These are phyloP conservation scores for Atalantia buxifolia DNA, from an alignment of 345 rosid species.

Conservation along the genomic window DNA sequence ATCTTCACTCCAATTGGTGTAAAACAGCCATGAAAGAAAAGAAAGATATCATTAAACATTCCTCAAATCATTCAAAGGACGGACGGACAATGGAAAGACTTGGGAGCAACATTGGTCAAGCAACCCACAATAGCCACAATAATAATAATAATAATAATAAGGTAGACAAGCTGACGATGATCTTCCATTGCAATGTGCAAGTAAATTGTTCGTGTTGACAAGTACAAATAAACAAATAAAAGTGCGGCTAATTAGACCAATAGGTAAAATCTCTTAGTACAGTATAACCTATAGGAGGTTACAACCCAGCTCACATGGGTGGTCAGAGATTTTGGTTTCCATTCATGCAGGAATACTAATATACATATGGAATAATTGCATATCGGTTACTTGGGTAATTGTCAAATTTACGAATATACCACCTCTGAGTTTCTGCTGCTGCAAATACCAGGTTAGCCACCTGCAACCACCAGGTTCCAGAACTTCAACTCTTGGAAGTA, in stretches of 20 bases:
- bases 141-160: too few relatives aligned
- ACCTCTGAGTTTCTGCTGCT: conserved; percentile 70
- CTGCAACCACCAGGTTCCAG: conserved; percentile 32
- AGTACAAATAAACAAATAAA: background rate
- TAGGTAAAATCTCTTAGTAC: background rate
- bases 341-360: conserved; percentile 3
- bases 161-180: background rate
- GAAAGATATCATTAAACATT: too few relatives aligned
- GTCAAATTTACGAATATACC: conserved; percentile 67
- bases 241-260: background rate
- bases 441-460: conserved; percentile 60
- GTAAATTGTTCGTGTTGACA: background rate
- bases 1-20: background rate
- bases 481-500: background rate
- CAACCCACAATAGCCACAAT: background rate
- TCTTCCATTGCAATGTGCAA: background rate
- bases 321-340: background rate
- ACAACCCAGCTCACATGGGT: background rate
- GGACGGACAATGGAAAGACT: too few relatives aligned
- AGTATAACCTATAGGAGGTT: background rate
- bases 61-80: too few relatives aligned
- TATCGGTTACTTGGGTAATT: conserved; percentile 50
- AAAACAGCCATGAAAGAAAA: background rate
- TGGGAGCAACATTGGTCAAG: background rate
- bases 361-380: conserved; percentile 52